Base-by-base conservation (phyloP, 805 yeast species). In the Saccharomycopsis sp. region DNA sequence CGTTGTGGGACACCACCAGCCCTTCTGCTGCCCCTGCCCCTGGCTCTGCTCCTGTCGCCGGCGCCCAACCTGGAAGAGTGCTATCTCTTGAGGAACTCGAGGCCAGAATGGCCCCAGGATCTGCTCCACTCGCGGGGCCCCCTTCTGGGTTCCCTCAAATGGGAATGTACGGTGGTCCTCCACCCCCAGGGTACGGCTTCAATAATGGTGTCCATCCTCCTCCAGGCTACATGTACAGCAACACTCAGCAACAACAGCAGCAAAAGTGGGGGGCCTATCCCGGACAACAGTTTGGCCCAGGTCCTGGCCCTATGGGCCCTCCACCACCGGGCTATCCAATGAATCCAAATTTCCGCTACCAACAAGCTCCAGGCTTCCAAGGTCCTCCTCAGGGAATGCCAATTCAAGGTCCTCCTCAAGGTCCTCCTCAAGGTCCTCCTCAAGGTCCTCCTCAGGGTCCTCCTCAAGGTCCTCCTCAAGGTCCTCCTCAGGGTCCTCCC, bases 41-140 rank as follows among this genome's bases (percentile, higher is more conserved):
- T n/a, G n/a, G n/a, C n/a, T n/a, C n/a, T 15, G 43, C 32, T 8
- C 30, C 30, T 4, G 36, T 18, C 10, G 43, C 25, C 35, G 51
- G 43, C 34, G 50, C 27, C 37, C 25, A 48, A 30, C 41, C 38
- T 30, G 65, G 66, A 50, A 71, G 69, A 51, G 68, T 80, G 17
- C 60, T 82, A 51, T 80, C 95, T 8, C 65, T 85, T 57, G 89
- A 82, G 56, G 94, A 87, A 52, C 73, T 87, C 49, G 95, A 87
- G 61, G 85, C 94, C 6, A 85, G 77, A 52, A 65, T 80, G 55
- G 64, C 77, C 45, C 67, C 71, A n/a, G n/a, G n/a, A n/a, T n/a
- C n/a, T n/a, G n/a, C n/a, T n/a, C n/a, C n/a, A n/a, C n/a, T n/a
- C n/a, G n/a, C n/a, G n/a, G n/a, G n/a, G n/a, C n/a, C n/a, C n/a